Conservation (phyloP, 352 stramenopile genomes). For the Globisporangium paddicum region DNA sequence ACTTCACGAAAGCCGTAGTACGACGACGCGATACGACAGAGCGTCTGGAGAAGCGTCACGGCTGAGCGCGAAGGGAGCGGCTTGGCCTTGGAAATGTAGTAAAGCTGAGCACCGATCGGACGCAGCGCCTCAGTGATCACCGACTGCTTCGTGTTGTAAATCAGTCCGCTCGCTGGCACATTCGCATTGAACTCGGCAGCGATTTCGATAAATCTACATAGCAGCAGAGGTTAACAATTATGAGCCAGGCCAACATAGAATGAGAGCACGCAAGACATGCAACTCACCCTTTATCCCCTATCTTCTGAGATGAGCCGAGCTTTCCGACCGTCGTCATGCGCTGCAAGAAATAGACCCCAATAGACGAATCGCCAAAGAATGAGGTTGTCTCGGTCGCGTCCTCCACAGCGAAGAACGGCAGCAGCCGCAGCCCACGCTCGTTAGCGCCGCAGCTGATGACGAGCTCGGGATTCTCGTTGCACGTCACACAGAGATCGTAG, state of each 20-base stretch:
- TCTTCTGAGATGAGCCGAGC: slow-evolving; percentile 40
- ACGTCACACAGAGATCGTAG: slow-evolving; percentile 76
- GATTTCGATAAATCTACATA: slow-evolving; percentile 70
- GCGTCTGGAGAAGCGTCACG: slow-evolving; percentile 70
- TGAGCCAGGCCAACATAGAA: not conserved
- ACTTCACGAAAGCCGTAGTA: slow-evolving; percentile 86
- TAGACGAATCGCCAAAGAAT: slow-evolving; percentile 80
- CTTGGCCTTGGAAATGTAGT: slow-evolving; percentile 63
- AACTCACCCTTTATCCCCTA: slow-evolving; percentile 60
- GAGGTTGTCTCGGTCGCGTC: slow-evolving; percentile 59
- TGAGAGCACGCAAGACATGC: not conserved
- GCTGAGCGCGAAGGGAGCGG: slow-evolving; percentile 61
- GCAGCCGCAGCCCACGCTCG: slow-evolving; percentile 57
- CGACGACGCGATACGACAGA: slow-evolving; percentile 84
- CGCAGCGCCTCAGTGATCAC: slow-evolving; percentile 72
- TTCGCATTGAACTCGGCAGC: slow-evolving; percentile 90
- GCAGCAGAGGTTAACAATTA: not conserved
- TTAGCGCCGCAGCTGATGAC: slow-evolving; percentile 69
- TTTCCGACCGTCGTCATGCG: slow-evolving; percentile 70
- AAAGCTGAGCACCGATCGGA: slow-evolving; percentile 77
- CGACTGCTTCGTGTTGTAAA: slow-evolving; percentile 80
- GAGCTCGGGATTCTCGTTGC: slow-evolving; percentile 64
- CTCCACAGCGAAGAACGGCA: slow-evolving; percentile 72
- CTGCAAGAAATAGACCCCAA: slow-evolving; percentile 75
- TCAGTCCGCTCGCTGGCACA: slow-evolving; percentile 75